phyloP scores from a whole-genome alignment of 2,329 filamentous ascomycete species.

The Pestalotiopsis sp. region DNA sequence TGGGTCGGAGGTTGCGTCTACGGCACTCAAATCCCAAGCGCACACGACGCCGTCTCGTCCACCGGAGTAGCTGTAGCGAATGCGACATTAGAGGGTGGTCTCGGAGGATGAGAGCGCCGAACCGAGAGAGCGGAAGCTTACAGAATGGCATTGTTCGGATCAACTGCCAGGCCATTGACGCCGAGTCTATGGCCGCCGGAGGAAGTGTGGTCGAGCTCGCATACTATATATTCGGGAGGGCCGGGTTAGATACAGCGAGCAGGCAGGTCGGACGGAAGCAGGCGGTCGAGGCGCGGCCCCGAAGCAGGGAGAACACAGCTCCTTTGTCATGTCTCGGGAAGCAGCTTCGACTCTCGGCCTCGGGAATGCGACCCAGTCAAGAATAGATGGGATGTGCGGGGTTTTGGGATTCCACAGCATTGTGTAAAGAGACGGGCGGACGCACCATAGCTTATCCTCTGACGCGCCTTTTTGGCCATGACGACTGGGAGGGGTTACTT shows the following conservation, averaged over 20 bases:
- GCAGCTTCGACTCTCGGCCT: background rate
- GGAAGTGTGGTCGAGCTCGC: constrained; percentile 61
- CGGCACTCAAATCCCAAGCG: constrained; percentile 82
- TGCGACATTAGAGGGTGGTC: constrained; percentile 20
- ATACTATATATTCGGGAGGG: constrained; percentile 42
- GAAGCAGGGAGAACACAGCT: no score
- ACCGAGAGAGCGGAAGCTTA: constrained; percentile 48
- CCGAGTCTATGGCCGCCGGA: constrained; percentile 86
- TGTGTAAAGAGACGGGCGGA: constrained; percentile 19
- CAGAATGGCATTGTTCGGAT: constrained; percentile 82
- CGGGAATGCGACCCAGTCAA: background rate
- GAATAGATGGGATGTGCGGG: constrained; percentile 23
- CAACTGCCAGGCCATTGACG: constrained; percentile 91
- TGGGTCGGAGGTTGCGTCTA: constrained; percentile 50
- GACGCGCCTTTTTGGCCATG: constrained; percentile 68
- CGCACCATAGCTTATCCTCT: constrained; percentile 69
- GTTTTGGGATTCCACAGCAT: constrained; percentile 17
- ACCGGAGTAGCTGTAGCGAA: constrained; percentile 76
- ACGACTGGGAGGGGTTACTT: constrained; percentile 22
- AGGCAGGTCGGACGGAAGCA: constrained; percentile 4
- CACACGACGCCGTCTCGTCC: constrained; percentile 95
- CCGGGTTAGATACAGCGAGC: constrained; percentile 19
- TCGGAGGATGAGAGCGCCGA: constrained; percentile 9
- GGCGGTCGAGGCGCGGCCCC: background rate
- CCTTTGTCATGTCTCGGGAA: constrained; percentile 6